phyloP scores from a whole-genome alignment of 148 eudicot species.

The Arbutus unedo region DNA sequence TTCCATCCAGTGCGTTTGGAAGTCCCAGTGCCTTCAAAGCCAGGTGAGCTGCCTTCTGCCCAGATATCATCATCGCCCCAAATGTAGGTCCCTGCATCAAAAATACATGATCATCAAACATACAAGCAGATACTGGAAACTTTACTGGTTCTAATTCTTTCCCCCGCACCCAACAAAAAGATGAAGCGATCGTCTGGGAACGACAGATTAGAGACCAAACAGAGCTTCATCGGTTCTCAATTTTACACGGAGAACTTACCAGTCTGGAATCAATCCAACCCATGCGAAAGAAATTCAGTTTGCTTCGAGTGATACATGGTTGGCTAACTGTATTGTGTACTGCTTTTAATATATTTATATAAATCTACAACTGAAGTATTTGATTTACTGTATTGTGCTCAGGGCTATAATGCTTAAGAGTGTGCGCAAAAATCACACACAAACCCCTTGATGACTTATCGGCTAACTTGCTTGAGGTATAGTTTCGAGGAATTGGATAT shows the following conservation, averaged over 20 bases:
- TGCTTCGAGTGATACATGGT: background rate
- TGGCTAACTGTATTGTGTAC: background rate
- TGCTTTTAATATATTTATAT: background rate
- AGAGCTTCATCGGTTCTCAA: background rate
- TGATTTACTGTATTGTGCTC: no score
- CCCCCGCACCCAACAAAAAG: background rate
- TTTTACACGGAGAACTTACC: background rate
- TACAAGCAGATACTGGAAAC: background rate
- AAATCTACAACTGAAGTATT: no score
- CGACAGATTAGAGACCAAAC: no score
- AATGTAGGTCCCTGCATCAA: slow-evolving; percentile 82
- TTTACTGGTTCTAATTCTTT: background rate
- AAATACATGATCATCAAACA: background rate
- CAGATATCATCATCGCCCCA: slow-evolving; percentile 98
- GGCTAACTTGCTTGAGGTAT: no score
- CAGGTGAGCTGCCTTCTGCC: slow-evolving; percentile 94
- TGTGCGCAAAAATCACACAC: no score
- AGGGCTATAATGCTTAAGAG: no score
- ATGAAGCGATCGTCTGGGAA: background rate
- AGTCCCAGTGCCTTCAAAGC: slow-evolving; percentile 79
- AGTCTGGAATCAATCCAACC: background rate
- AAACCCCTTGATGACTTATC: no score
- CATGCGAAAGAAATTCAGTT: background rate
- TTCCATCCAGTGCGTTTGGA: slow-evolving; percentile 67
- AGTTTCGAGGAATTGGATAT: no score